A percentile compares a stretch with the other conserved stretches of the same genome.
Evolutionary conservation across 2,329 filamentous ascomycete genomes (phyloP).

Genomic region (Ophiostoma quercus): DNA sequence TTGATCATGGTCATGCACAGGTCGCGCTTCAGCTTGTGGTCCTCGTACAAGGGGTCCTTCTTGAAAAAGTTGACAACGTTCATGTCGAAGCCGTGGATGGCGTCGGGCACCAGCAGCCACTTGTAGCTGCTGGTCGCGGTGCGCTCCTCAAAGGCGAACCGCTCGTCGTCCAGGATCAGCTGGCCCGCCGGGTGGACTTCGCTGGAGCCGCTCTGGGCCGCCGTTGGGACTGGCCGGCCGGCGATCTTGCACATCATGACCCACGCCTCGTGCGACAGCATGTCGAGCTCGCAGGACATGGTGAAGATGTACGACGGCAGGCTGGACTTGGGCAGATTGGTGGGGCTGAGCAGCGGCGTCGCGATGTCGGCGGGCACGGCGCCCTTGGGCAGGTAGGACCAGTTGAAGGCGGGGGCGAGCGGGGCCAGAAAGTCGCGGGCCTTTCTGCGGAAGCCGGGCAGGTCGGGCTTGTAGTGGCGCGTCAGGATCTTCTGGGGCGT

Average conservation of each 20-base stretch:
- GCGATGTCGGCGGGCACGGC: conserved; percentile 28
- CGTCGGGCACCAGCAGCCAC: conserved; percentile 42
- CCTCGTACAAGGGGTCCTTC: conserved; percentile 31
- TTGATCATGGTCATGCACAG: conserved; percentile 28
- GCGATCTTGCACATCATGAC: conserved; percentile 36
- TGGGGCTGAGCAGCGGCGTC: conserved; percentile 41
- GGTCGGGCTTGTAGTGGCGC: conserved; percentile 36
- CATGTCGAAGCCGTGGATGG: conserved; percentile 40
- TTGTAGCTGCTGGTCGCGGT: conserved; percentile 31
- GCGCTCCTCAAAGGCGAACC: conserved; percentile 36
- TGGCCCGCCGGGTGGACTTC: conserved; percentile 29
- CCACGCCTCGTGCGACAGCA: conserved; percentile 42
- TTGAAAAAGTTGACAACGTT: conserved; percentile 28
- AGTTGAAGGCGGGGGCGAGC: conserved; percentile 36
- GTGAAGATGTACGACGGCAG: conserved; percentile 43
- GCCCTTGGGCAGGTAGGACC: conserved; percentile 37
- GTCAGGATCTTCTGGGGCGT: conserved; percentile 32
- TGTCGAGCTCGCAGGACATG: conserved; percentile 43
- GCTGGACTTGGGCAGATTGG: conserved; percentile 31
- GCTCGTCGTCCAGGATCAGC: conserved; percentile 32
- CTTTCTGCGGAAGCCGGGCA: conserved; percentile 31
- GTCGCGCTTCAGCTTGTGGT: conserved; percentile 31
- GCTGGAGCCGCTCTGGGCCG: conserved; percentile 31
- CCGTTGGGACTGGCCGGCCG: conserved; percentile 32
- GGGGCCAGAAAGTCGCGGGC: conserved; percentile 31